Evolutionary conservation across 352 stramenopile genomes (phyloP), one percentile per base, ranked within the genome.

Genomic region (Globisporangium paroecandrum): DNA sequence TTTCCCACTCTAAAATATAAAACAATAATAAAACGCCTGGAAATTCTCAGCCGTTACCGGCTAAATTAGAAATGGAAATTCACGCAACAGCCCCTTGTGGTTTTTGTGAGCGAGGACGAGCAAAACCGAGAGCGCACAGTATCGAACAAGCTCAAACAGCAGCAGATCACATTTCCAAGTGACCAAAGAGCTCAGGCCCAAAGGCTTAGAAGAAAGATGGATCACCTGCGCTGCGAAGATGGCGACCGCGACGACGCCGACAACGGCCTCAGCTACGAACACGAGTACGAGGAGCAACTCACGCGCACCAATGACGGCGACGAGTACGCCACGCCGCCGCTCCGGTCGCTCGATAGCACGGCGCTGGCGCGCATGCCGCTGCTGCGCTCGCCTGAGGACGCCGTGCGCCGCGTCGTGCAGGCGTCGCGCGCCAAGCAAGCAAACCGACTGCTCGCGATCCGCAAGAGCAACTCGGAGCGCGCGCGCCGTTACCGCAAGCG

Each of bases 381-480:
- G 53, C 53, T 38, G 47, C 41, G 18, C 12, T 58, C 60, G 24
- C 60, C 60, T 4, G 60, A 58, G 1, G 60, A 65, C 8, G 60
- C 24, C 6, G 60, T 65, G 27, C 7, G 20, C 41, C 24, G 47
- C 41, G 60, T 65, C 22, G 47, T 65, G 41, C 8, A 58, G 24
- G 47, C 47, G 10, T 20, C 27, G 13, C 3, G 22, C 22, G 34
- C 18, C 47, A 70, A 66, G 49, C 43, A 63, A 20, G 64, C 60
- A 22, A 49, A 38, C 10, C 56, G 46, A 8, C 56, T 69, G 64
- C n/a, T 57, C 41, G 56, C 56, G 38, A 54, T 64, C n/a, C 64
- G 64, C 64, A 57, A 62, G 34, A 70, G 49, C 58, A 70, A 70
- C 65, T 66, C 58, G 34, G 65, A 70, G 59, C 65, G 65, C 36